Percentiles rank a stretch among this genome's conserved stretches.
Evolutionary conservation across 305 asterid genomes (phyloP).

Genomic region (Nicotiana rustica): DNA sequence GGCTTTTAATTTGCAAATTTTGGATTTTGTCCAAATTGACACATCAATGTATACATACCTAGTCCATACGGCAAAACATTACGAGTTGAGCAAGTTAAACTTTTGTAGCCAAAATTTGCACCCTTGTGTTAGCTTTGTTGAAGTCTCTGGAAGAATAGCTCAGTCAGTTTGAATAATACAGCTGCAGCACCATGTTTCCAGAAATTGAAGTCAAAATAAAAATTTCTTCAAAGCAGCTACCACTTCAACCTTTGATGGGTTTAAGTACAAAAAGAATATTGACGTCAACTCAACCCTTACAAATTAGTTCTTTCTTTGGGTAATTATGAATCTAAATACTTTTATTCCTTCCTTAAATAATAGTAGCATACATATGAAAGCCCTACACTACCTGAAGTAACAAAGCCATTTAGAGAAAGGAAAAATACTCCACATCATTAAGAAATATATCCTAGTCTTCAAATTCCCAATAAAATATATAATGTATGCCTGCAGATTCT

Average conservation of each 20-base stretch:
- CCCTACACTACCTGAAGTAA: too few relatives aligned
- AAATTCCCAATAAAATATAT: too few relatives aligned
- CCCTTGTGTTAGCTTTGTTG: too few relatives aligned
- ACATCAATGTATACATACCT: background rate
- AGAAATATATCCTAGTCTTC: too few relatives aligned
- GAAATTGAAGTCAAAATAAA: background rate
- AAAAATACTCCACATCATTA: background rate
- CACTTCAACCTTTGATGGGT: background rate
- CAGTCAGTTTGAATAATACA: background rate
- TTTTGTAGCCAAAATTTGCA: too few relatives aligned
- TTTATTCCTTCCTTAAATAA: too few relatives aligned
- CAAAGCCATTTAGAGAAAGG: too few relatives aligned
- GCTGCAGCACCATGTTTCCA: background rate
- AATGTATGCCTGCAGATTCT: too few relatives aligned
- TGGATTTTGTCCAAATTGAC: background rate
- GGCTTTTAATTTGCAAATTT: background rate
- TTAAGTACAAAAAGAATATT: too few relatives aligned
- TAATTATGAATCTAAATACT: background rate
- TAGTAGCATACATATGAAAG: too few relatives aligned
- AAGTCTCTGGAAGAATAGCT: too few relatives aligned
- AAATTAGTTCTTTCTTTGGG: background rate
- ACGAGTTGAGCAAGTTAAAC: background rate
- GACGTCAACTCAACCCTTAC: background rate
- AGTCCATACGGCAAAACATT: background rate
- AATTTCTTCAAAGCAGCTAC: background rate